Base-by-base conservation (phyloP, 2,329 filamentous ascomycete species). In the Penicillium sp. region DNA sequence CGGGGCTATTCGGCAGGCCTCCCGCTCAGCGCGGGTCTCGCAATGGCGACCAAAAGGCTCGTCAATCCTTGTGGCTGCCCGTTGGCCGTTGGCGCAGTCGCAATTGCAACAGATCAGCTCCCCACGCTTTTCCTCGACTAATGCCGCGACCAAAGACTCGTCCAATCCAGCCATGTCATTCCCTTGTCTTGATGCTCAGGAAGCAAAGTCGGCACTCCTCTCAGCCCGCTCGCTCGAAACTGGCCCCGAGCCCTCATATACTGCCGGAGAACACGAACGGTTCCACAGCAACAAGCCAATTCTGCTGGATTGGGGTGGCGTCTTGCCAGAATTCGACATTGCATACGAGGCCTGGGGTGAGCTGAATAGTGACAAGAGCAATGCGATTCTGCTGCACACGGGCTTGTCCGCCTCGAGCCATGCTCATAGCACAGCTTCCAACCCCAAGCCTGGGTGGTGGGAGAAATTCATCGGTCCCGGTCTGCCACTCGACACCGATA, bases 331-430 rank as follows among this genome's bases (percentile, higher is more conserved):
- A 62, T 97, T 96, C 68, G 84, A 91, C 9, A 49, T 97, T 53
- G 93, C 93, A 17, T 97, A 96, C 72, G 93, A 97, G 73, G 88
- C 90, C 0, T 97, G 93, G 93, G 93, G 93, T 2, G 76, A 77
- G 27, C 77, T 96, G 69, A 96, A 96, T 67, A 75, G 80, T 15
- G 86, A 91, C 72, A 88, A 83, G 72, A 90, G 85, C 68, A 99
- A 99, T 71, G 91, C 87, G 3, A 94, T 99, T 55, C 81, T 99
- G 7, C 77, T 99, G 2, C 91, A 97, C 70, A 99, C 94, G 0
- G 94, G 94, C 7, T 81, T 99, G 4, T 97, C 92, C 0, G 94
- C 94, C n/a, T 97, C 92, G 6, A 97, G 92, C 51, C 94, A 99
- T 75, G 94, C 94, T 2, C 92, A 92, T 68, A 97, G 91, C 51